Evolutionary conservation across 1,284 basidiomycete species (phyloP), one percentile per base, ranked within the genome.

Genomic region (Apiotrichum gracile): DNA sequence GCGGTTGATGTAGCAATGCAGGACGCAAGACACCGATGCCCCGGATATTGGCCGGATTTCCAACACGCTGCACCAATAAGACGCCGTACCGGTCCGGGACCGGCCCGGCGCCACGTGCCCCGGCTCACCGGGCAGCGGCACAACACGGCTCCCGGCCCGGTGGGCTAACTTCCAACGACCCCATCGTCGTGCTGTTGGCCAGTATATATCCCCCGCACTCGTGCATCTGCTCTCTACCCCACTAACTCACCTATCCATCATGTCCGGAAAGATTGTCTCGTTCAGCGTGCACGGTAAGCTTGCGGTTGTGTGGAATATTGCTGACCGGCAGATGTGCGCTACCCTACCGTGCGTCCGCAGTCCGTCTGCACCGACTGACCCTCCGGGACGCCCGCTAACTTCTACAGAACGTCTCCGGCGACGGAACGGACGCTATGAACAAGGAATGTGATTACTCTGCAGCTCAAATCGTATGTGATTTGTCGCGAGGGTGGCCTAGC

Each of bases 381-480:
- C 39, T 19, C 6, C 16, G 12, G 24, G 14, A 5, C 26, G 17
- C 17, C 47, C 39, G 55, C 64, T 66, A 62, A 55, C 58, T 26
- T 7, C 22, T 2, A n/a, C 54, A 69, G 68, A 73, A 75, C 57
- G 66, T 90, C 49, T 86, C 85, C 17, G 88, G 89, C 27, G 88
- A 91, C 77, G 89, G 89, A 9, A 89, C 88, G 35, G 90, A 91
- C 78, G 89, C 88, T 9, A 91, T 89, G 85, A 93, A 94, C 76
- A 88, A 87, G 38, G 88, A 89, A 55, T 93, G 91, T 75, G 91
- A 96, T 76, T 97, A 97, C 77, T 91, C 88, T 2, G 88, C 91
- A 1, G 92, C 92, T 2, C 96, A 96, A 71, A 79, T 96, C 43
- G 82, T 83, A 10, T 25, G 40, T 46, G 16, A 5, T 6, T 2